Evolutionary conservation across 768 basidiomycete species (phyloP).

Genomic region (Cystofilobasidium capitatum): DNA sequence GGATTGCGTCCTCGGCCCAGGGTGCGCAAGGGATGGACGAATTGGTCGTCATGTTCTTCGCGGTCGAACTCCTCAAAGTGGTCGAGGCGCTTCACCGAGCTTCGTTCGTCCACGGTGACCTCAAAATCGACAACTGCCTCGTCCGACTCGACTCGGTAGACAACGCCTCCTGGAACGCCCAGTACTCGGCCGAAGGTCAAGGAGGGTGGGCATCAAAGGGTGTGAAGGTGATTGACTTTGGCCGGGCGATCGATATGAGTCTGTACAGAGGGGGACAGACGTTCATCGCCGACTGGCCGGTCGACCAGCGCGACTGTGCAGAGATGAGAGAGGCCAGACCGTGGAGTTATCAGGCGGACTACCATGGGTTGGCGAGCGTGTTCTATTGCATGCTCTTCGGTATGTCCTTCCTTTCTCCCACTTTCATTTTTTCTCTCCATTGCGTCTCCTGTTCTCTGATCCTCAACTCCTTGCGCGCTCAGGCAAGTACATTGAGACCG

Average conservation of each 20-base stretch:
- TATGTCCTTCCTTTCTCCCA: background rate
- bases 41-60: constrained; percentile 87
- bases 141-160: constrained; percentile 60
- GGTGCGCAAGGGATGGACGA: constrained; percentile 59
- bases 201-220: constrained; percentile 83
- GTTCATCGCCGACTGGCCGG: constrained; percentile 78
- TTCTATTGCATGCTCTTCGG: constrained; percentile 94
- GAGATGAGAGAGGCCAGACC: constrained; percentile 73
- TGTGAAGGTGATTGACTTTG: constrained; percentile 90
- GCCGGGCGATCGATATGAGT: constrained; percentile 78
- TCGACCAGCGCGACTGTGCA: constrained; percentile 82
- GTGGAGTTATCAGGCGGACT: constrained; percentile 95
- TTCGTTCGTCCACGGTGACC: constrained; percentile 92
- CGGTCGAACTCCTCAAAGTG: constrained; percentile 72
- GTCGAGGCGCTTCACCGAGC: constrained; percentile 69
- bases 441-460: background rate
- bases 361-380: constrained; percentile 88
- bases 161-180: constrained; percentile 55
- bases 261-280: constrained; percentile 61
- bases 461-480: too few species aligned
- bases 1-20: constrained; percentile 52
- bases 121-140: constrained; percentile 99
- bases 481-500: constrained; percentile 73
- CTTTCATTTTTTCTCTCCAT: background rate
- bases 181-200: constrained; percentile 68